Percentiles rank a stretch among this genome's conserved stretches.
phyloP scores from a whole-genome alignment of 83 land plant species.

The Picea mariana region DNA sequence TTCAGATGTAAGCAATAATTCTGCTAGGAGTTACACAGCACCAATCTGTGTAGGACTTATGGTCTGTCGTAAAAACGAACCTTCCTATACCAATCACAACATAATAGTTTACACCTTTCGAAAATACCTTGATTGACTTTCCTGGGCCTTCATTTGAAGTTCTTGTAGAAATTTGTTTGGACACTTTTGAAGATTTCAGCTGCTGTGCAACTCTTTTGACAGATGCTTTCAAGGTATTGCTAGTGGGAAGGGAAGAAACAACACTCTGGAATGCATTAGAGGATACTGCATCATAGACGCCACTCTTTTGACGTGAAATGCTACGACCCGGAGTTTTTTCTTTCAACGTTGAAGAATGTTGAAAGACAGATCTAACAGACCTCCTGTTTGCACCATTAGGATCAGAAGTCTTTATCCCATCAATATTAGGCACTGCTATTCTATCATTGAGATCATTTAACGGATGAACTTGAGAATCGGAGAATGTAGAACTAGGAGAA shows the following conservation, averaged over 20 bases:
- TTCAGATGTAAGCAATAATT: not conserved
- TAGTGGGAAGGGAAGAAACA: conserved; percentile 14
- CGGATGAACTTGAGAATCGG: not conserved
- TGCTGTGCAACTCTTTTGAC: conserved; percentile 42
- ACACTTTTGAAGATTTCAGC: conserved; percentile 27
- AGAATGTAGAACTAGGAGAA: conserved; percentile 1
- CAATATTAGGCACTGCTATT: conserved; percentile 5
- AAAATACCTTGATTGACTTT: conserved; percentile 21
- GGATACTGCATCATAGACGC: conserved; percentile 9
- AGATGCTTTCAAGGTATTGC: conserved; percentile 30
- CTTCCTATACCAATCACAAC: not conserved
- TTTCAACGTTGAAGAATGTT: conserved; percentile 9
- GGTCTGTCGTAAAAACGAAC: not conserved
- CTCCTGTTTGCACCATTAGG: conserved; percentile 4
- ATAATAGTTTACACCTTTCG: not conserved
- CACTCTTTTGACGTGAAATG: conserved; percentile 10
- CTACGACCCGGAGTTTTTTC: conserved; percentile 4
- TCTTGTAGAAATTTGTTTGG: conserved; percentile 13
- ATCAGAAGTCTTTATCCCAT: not conserved
- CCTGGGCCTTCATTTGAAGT: conserved; percentile 20
- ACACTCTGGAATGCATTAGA: conserved; percentile 3
- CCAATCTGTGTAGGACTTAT: not conserved
- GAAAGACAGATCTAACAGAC: conserved; percentile 9
- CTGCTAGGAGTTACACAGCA: not conserved
- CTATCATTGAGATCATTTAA: not conserved